Evolutionary conservation across 2,329 filamentous ascomycete species (phyloP), one percentile per base, ranked within the genome.

Genomic region (Cercospora canescens): DNA sequence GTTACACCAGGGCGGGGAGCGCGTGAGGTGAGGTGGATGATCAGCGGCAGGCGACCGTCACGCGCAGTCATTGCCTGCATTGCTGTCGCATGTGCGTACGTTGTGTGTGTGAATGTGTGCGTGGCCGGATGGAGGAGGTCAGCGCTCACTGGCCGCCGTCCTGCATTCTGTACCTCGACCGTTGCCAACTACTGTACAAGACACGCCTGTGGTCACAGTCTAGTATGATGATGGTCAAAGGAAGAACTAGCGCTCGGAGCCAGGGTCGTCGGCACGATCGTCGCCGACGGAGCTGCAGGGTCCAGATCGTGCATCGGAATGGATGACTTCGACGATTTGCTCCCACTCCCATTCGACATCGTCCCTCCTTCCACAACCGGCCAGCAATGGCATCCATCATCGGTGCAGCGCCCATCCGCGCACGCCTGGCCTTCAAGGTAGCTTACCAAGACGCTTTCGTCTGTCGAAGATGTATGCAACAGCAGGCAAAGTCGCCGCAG

Each of bases 391-490:
- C 72, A 11, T 66, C 72, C 1, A 63, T 67, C 4, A 35, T 67
- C 35, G 62, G 48, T 24, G 60, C 71, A 41, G 68, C 73, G 54
- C 69, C 72, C 32, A 55, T 74, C 12, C 69, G 72, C 21, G 59
- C 68, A 24, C 64, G 70, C 4, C 64, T 73, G 6, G 69, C 68
- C 6, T 62, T 65, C 21, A 72, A 68, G 52, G 65, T 67, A 45
- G 64, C 70, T 26, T 66, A 64, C 9, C 62, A 72, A 56, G 69
- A 73, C 21, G 67, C 70, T 9, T 76, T 77, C 62, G 67, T 75
- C 55, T 76, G 76, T 67, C 69, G 69, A 32, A 71, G 75, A 62
- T 78, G 76, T 68, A 64, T 77, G 2, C 76, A 76, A 41, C 70
- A 76, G 24, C 72, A 74, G 50, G 64, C 70, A 6, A 61, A 61